phyloP scores from a whole-genome alignment of 2,329 filamentous ascomycete species.

The Amesomyces nigricolor region DNA sequence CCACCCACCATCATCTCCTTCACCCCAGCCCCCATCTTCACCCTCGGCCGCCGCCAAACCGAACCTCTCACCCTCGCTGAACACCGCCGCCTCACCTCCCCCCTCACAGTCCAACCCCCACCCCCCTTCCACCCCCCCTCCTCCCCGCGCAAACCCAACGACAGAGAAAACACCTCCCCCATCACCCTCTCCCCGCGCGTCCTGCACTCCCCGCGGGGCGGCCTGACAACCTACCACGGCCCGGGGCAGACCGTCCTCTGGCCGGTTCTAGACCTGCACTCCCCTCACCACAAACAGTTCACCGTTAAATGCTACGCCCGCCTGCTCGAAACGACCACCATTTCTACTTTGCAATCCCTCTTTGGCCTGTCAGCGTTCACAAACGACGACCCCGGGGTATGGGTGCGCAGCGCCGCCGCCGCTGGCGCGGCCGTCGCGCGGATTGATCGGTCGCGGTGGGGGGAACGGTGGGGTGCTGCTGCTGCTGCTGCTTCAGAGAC shows the following conservation, averaged over 20 bases:
- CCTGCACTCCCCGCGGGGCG: conserved; percentile 76
- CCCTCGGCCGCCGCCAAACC: conserved; percentile 76
- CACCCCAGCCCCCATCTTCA: conserved; percentile 77
- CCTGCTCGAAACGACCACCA: conserved; percentile 70
- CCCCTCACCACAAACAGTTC: conserved; percentile 42
- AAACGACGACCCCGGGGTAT: conserved; percentile 78
- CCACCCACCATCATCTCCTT: conserved; percentile 74
- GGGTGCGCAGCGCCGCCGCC: conserved; percentile 42
- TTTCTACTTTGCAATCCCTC: conserved; percentile 50
- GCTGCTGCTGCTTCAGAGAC: background rate
- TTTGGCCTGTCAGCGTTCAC: conserved; percentile 59
- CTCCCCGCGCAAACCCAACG: conserved; percentile 6
- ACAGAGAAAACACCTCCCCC: conserved; percentile 8
- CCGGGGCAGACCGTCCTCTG: conserved; percentile 92
- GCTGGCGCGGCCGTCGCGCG: too few species aligned
- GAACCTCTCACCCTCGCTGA: conserved; percentile 43
- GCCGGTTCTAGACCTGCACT: conserved; percentile 76
- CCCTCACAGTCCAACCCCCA: conserved; percentile 33
- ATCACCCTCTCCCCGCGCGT: conserved; percentile 42
- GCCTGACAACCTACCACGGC: conserved; percentile 90
- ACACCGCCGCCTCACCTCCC: conserved; percentile 38
- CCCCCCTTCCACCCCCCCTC: conserved; percentile 13
- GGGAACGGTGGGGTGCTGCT: too few species aligned
- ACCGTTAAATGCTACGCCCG: conserved; percentile 72
- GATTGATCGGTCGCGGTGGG: too few species aligned